phyloP scores from a whole-genome alignment of 345 rosid species.

The Gossypium raimondii region DNA sequence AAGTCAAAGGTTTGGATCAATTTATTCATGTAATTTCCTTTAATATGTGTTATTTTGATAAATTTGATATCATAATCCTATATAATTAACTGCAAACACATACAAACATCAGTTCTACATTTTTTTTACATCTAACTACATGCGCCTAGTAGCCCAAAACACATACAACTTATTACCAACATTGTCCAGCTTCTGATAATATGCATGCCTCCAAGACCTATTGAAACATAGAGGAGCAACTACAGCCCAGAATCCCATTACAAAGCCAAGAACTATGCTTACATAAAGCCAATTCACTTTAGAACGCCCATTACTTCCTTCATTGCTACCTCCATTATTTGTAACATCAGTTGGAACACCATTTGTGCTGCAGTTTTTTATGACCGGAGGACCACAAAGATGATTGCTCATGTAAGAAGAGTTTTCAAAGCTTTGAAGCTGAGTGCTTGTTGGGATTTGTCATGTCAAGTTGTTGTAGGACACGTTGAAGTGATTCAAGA shows the following conservation, averaged over 20 bases:
- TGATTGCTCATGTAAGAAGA: slow-evolving; percentile 14
- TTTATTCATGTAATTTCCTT: too few species aligned
- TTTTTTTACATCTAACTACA: neutral
- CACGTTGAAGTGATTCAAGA: slow-evolving; percentile 20
- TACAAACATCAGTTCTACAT: too few species aligned
- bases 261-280: slow-evolving; percentile 18
- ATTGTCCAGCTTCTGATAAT: neutral
- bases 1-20: too few species aligned
- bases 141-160: neutral
- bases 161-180: neutral
- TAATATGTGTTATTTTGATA: too few species aligned
- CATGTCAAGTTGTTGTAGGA: slow-evolving; percentile 20
- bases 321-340: neutral
- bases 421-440: slow-evolving; percentile 21
- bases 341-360: neutral
- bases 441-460: slow-evolving; percentile 20
- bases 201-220: neutral
- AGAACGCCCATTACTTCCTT: neutral
- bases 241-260: slow-evolving; percentile 4
- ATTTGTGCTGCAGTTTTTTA: neutral
- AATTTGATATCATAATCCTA: too few species aligned
- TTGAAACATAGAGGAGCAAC: neutral
- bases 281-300: slow-evolving; percentile 11
- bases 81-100: too few species aligned
- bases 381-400: slow-evolving; percentile 22